A percentile compares a stretch with the other conserved stretches of the same genome.
Conservation (phyloP, 1,284 basidiomycete species). For the Microstroma glucosiphilum region DNA sequence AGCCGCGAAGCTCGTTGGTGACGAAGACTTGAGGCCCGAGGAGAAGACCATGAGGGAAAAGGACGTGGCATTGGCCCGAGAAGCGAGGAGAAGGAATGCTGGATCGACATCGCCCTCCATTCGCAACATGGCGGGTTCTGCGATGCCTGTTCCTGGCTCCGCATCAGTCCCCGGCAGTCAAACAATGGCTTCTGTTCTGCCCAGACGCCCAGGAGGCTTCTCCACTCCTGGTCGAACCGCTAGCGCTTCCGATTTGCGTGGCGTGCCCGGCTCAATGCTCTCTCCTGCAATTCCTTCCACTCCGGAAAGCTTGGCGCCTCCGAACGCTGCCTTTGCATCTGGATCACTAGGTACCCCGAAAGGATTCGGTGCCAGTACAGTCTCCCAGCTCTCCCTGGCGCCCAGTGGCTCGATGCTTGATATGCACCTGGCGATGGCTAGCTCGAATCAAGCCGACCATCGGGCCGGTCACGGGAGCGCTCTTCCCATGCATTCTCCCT, state of each 20-base stretch:
- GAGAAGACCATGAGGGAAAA: conserved; percentile 31
- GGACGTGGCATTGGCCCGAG: conserved; percentile 30
- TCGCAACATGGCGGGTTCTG: too few relatives aligned
- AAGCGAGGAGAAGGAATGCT: conserved; percentile 27
- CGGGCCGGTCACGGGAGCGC: conserved; percentile 34
- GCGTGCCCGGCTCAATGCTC: conserved; percentile 17
- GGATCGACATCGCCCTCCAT: conserved; percentile 9
- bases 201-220: conserved; percentile 6
- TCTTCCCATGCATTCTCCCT: conserved; percentile 17
- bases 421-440: conserved; percentile 52
- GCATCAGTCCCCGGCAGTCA: too few relatives aligned
- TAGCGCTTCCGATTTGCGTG: conserved; percentile 15
- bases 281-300: conserved; percentile 16
- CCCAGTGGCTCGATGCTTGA: conserved; percentile 52
- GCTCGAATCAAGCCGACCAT: conserved; percentile 23
- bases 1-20: conserved; percentile 16
- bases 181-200: conserved; percentile 7
- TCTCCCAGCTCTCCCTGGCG: conserved; percentile 46
- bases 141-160: too few relatives aligned
- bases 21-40: conserved; percentile 19
- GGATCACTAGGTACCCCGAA: conserved; percentile 11
- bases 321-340: conserved; percentile 28
- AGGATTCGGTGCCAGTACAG: conserved; percentile 1
- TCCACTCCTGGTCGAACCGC: conserved; percentile 8
- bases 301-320: conserved; percentile 29